phyloP scores from a whole-genome alignment of 768 basidiomycete species.

The Leccinum imitatum region DNA sequence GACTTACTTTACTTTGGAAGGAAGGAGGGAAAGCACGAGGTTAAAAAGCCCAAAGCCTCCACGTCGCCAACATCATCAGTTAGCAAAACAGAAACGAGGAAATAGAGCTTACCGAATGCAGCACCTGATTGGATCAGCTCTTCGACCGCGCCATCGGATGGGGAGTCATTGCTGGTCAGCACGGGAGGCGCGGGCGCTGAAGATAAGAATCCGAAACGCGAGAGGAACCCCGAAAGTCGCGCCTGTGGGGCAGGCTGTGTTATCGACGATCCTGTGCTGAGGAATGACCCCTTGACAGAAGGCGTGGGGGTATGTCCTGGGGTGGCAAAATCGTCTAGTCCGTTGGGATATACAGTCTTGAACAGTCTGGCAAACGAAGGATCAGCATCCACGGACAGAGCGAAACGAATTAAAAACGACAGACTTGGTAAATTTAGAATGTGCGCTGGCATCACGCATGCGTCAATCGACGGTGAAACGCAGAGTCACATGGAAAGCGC shows the following conservation, averaged over 20 bases:
- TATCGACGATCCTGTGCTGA: slow-evolving; percentile 15
- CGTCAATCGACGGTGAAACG: slow-evolving; percentile 22
- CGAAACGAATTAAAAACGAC: neutral
- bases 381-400: slow-evolving; percentile 4
- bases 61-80: neutral
- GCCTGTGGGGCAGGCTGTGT: slow-evolving; percentile 18
- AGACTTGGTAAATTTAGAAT: slow-evolving; percentile 74
- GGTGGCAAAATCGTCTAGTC: slow-evolving; percentile 46
- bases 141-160: slow-evolving; percentile 59
- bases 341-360: slow-evolving; percentile 65
- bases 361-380: slow-evolving; percentile 46
- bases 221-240: slow-evolving; percentile 36
- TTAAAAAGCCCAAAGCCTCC: slow-evolving; percentile 70
- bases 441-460: slow-evolving; percentile 40
- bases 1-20: slow-evolving; percentile 64
- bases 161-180: slow-evolving; percentile 15
- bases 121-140: slow-evolving; percentile 73
- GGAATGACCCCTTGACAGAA: slow-evolving; percentile 37
- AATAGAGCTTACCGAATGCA: slow-evolving; percentile 61
- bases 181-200: slow-evolving; percentile 14
- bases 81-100: neutral
- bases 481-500: slow-evolving; percentile 12
- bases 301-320: slow-evolving; percentile 35
- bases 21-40: slow-evolving; percentile 74
- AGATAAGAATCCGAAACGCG: slow-evolving; percentile 33